Percentiles rank a stretch among this genome's conserved stretches.
phyloP scores from a whole-genome alignment of 148 eudicot species.

The Rhododendron henanense region DNA sequence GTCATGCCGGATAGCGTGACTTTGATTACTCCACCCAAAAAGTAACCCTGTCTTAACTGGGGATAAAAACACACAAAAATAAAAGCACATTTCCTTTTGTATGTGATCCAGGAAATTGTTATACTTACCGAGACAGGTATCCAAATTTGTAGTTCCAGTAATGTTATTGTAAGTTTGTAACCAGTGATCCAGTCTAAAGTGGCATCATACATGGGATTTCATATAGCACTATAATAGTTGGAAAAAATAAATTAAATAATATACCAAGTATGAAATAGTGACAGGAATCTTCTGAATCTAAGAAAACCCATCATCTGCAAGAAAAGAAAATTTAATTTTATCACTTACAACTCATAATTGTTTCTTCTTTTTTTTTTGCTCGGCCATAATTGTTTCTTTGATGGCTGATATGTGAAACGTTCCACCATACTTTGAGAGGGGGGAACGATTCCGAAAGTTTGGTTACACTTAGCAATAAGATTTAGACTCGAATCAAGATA shows the following conservation, averaged over 20 bases:
- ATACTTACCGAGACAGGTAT: neutral
- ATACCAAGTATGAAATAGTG: neutral
- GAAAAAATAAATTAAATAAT: neutral
- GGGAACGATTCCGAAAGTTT: neutral
- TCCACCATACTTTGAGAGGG: neutral
- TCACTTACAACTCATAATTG: neutral
- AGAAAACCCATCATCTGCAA: neutral
- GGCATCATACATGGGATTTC: neutral
- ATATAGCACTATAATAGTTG: neutral
- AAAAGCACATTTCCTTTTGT: neutral
- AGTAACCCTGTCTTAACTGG: neutral
- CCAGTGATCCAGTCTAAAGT: neutral
- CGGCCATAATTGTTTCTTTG: neutral
- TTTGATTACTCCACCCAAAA: neutral
- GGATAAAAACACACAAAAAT: neutral
- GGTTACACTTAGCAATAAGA: neutral
- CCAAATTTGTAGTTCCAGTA: neutral
- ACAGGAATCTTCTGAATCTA: neutral
- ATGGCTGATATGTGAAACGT: neutral
- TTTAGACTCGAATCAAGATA: neutral
- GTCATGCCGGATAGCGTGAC: neutral
- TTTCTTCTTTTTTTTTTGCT: neutral
- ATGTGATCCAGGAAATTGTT: neutral
- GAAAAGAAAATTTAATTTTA: neutral
- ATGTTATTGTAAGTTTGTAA: neutral